A percentile compares a stretch with the other conserved stretches of the same genome.
These are phyloP conservation scores for carrot (Daucus carota) DNA, from an alignment of 129 eudicot species.

Conservation along the genomic window DNA sequence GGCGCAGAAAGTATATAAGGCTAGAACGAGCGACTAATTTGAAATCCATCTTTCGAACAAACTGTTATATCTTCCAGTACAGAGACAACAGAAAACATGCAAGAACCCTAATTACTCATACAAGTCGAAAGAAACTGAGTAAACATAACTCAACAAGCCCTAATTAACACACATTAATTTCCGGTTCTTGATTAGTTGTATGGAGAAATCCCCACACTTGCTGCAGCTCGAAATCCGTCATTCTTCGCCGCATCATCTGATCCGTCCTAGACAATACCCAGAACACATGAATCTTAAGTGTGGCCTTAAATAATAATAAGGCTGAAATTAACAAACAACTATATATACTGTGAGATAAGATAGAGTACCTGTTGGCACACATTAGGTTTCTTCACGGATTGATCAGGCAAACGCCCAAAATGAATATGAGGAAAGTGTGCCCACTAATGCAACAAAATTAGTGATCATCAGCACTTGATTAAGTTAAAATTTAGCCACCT, in stretches of 20 bases:
- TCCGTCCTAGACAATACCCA: too few relatives aligned
- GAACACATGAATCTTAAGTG: too few relatives aligned
- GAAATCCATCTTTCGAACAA: neutral
- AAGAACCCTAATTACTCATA: constrained; percentile 1
- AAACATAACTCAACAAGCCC: constrained; percentile 24
- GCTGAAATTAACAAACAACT: too few relatives aligned
- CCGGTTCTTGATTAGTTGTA: constrained; percentile 22
- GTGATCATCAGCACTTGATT: too few relatives aligned
- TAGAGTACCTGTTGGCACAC: constrained; percentile 78
- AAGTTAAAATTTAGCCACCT: too few relatives aligned
- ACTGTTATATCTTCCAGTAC: neutral
- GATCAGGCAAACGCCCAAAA: constrained; percentile 99
- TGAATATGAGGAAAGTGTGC: constrained; percentile 99
- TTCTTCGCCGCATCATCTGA: constrained; percentile 70
- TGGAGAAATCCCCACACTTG: constrained; percentile 82
- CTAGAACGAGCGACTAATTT: neutral
- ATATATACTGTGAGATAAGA: too few relatives aligned
- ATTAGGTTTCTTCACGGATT: constrained; percentile 97
- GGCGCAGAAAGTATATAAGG: too few relatives aligned
- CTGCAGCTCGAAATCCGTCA: constrained; percentile 78
- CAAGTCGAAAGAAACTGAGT: neutral
- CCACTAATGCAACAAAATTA: constrained; percentile 63
- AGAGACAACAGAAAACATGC: neutral
- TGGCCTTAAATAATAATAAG: too few relatives aligned
- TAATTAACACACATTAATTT: constrained; percentile 6